Percentiles rank a stretch among this genome's conserved stretches.
phyloP scores from a whole-genome alignment of 2,329 filamentous ascomycete genomes.

The Periconia sp. region DNA sequence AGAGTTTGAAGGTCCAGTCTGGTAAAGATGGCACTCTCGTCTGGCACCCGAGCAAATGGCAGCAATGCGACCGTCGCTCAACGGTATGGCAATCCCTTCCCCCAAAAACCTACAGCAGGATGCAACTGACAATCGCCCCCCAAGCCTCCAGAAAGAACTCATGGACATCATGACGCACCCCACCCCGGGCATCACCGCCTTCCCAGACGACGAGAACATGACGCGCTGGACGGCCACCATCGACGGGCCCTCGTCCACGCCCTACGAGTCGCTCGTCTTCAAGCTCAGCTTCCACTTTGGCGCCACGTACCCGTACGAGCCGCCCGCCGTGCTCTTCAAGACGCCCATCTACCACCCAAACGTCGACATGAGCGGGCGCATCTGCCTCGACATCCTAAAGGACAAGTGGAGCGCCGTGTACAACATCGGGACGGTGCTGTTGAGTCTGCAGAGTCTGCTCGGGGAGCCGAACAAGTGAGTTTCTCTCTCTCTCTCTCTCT shows the following conservation, averaged over 20 bases:
- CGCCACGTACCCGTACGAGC: slow-evolving; percentile 87
- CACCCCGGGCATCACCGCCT: slow-evolving; percentile 91
- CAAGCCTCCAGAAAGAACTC: slow-evolving; percentile 91
- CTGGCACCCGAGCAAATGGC: slow-evolving; percentile 28
- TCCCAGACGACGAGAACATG: slow-evolving; percentile 90
- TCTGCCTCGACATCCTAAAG: slow-evolving; percentile 97
- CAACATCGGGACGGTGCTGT: slow-evolving; percentile 90
- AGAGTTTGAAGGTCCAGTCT: not conserved
- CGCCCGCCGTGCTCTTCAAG: slow-evolving; percentile 93
- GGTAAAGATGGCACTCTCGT: slow-evolving; percentile 33
- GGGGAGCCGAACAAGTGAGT: slow-evolving; percentile 97
- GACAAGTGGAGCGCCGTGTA: slow-evolving; percentile 99
- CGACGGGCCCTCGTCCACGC: slow-evolving; percentile 86
- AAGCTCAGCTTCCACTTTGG: slow-evolving; percentile 94
- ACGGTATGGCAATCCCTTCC: slow-evolving; percentile 44
- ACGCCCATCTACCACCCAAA: slow-evolving; percentile 99
- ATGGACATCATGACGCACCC: slow-evolving; percentile 98
- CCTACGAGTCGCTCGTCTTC: slow-evolving; percentile 85
- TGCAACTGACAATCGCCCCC: slow-evolving; percentile 10
- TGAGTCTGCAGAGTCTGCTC: slow-evolving; percentile 92
- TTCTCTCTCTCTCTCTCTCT: slow-evolving; percentile 8
- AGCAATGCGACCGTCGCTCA: slow-evolving; percentile 54
- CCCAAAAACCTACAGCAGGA: not conserved
- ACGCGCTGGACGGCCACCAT: slow-evolving; percentile 90
- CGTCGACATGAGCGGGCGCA: slow-evolving; percentile 94